Conservation (phyloP, 192 early-diverging fungal genomes). For the Chytriomyces confervae region DNA sequence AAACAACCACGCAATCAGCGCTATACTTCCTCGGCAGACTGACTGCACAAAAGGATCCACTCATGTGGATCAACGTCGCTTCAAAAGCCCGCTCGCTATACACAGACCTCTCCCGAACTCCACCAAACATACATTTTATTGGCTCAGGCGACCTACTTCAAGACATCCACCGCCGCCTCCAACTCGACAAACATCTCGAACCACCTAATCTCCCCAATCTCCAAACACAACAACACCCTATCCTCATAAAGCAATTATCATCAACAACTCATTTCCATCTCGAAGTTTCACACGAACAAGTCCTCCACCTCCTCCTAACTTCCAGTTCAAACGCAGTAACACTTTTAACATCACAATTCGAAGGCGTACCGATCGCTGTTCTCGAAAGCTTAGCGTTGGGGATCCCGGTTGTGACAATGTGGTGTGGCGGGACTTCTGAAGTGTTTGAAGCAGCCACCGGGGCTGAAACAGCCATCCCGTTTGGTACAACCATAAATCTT, state of each 20-base stretch:
- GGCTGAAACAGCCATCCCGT: neutral
- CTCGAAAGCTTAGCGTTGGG: constrained; percentile 36
- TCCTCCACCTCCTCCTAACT: constrained; percentile 8
- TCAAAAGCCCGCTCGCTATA: constrained; percentile 8
- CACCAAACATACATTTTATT: constrained; percentile 14
- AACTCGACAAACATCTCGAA: neutral
- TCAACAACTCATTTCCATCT: neutral
- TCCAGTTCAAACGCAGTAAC: constrained; percentile 18
- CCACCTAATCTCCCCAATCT: neutral
- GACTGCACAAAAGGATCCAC: constrained; percentile 40
- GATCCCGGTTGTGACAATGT: constrained; percentile 36
- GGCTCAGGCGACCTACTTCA: constrained; percentile 17
- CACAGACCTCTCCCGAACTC: neutral
- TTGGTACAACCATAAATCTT: neutral
- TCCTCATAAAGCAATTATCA: no score
- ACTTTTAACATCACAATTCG: constrained; percentile 35
- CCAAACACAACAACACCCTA: neutral
- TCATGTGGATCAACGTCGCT: constrained; percentile 33
- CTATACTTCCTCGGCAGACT: constrained; percentile 37
- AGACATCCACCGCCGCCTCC: neutral
- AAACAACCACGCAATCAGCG: neutral
- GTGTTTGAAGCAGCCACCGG: constrained; percentile 4
- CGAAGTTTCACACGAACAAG: neutral
- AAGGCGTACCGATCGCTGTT: constrained; percentile 39
- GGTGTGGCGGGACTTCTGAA: constrained; percentile 37